phyloP scores from a whole-genome alignment of 257 asterid genomes.

The Primulina tabacum region DNA sequence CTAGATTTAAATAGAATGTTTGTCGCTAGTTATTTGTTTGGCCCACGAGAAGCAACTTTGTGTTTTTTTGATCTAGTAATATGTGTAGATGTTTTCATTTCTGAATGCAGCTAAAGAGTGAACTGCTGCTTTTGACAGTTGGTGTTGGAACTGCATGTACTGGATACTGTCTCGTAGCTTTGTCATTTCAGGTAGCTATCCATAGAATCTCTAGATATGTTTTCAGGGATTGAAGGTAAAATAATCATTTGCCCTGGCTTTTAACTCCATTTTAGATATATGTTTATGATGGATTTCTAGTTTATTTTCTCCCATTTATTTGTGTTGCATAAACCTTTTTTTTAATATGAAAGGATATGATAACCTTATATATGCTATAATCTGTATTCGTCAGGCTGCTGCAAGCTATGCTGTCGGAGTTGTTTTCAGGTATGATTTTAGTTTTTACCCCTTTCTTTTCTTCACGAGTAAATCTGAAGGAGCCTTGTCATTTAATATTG shows the following conservation, averaged over 20 bases:
- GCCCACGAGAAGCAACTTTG: constrained; percentile 2
- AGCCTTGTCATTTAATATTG: not conserved
- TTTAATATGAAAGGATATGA: constrained; percentile 11
- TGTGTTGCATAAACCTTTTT: not conserved
- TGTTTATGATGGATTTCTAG: not conserved
- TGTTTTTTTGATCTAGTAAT: constrained; percentile 21
- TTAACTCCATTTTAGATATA: not conserved
- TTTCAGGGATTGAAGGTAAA: constrained; percentile 2
- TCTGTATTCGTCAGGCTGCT: constrained; percentile 49
- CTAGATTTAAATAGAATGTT: not conserved
- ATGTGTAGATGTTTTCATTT: constrained; percentile 33
- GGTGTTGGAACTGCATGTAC: constrained; percentile 83
- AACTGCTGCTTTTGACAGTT: constrained; percentile 70
- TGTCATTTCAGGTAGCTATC: constrained; percentile 68
- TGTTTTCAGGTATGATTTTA: constrained; percentile 38
- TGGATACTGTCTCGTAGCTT: constrained; percentile 80
- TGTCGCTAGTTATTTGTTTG: not conserved
- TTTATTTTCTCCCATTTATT: not conserved
- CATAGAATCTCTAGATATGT: constrained; percentile 7
- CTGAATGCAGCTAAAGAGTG: constrained; percentile 82
- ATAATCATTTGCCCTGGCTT: constrained; percentile 2
- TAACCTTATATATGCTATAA: constrained; percentile 17
- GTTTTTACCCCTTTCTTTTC: constrained; percentile 3
- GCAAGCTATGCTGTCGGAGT: constrained; percentile 58
- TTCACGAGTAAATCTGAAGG: not conserved